These are phyloP conservation scores for Ustanciosporium gigantosporum DNA, from an alignment of 1,284 basidiomycete genomes.

Conservation along the genomic window DNA sequence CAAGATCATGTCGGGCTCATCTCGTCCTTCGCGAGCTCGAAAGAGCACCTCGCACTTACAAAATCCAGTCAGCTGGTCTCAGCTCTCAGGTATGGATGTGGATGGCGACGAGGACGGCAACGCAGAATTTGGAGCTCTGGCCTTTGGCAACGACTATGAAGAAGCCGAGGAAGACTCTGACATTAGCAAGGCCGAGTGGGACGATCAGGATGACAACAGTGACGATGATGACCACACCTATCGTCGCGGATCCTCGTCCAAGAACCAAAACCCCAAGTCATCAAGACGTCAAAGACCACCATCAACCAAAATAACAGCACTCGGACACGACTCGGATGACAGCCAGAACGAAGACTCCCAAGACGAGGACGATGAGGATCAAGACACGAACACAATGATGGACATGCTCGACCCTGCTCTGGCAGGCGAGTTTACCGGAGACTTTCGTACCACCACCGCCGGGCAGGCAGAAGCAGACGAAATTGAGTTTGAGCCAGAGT, in stretches of 20 bases:
- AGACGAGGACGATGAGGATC: slow-evolving; percentile 4
- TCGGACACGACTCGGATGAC: neutral
- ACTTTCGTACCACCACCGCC: neutral
- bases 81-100: slow-evolving; percentile 12
- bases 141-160: slow-evolving; percentile 1
- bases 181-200: slow-evolving; percentile 19
- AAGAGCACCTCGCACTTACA: slow-evolving; percentile 1
- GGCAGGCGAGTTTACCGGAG: neutral
- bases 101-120: slow-evolving; percentile 19
- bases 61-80: slow-evolving; percentile 12
- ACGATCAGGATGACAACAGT: slow-evolving; percentile 30
- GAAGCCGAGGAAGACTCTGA: slow-evolving; percentile 17
- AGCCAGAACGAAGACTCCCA: slow-evolving; percentile 6
- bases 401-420: slow-evolving; percentile 11
- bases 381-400: too few relatives aligned
- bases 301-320: neutral
- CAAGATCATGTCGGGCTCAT: too few relatives aligned
- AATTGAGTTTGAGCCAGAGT: slow-evolving; percentile 41
- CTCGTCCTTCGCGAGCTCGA: slow-evolving; percentile 1
- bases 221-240: neutral
- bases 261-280: neutral
- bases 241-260: neutral
- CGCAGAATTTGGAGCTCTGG: slow-evolving; percentile 23
- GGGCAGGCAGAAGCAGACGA: slow-evolving; percentile 6
- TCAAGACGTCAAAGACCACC: neutral